Evolutionary conservation across 345 rosid species (phyloP), one percentile per base, ranked within the genome.

Genomic region (Carallia pectinifolia): DNA sequence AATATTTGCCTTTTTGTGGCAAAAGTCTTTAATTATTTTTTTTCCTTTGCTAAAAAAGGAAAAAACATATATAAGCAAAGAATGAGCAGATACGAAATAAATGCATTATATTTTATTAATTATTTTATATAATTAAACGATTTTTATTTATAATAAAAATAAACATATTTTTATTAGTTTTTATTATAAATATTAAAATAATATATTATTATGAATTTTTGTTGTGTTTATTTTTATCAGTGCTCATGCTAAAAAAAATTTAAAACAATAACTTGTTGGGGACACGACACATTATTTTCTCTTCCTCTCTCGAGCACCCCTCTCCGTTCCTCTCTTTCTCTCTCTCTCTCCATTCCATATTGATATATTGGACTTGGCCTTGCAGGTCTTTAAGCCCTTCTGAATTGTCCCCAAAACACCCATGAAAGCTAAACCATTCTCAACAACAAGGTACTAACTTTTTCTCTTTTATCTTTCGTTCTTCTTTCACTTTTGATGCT

Each of bases 381-480:
- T 53, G 61, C 54, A 56, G 10, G 23, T 67, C 62, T 55, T 53
- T 4, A 17, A 2, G 18, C 10, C 13, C 53, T 36, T 53, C 7
- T 53, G 53, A 53, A 53, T 70, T 52, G 56, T 34, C 61, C 73
- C 52, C 19, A 19, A 1, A 65, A 16, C 4, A 53, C 66, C 58
- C 65, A 37, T 55, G 56, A 67, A 67, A 44, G 30, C 23, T 39
- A 56, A 19, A 52, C 77, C 64, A 31, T 6, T 68, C 31, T 74
- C 9, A 62, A 64, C 9, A 62, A 64, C 71, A 65, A 34, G 81
- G 62, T 63, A 18, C 55, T n/a, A n/a, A 39, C 67, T 53, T 30
- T 50, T 9, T 64, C 68, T 39, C 47, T 52, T 61, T 52, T 36
- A 53, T 71, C 17, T 38, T 10, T 55, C 54, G 58, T 37, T 44